phyloP scores from a whole-genome alignment of 2,329 filamentous ascomycete species.

The Periglandula ipomoeae region DNA sequence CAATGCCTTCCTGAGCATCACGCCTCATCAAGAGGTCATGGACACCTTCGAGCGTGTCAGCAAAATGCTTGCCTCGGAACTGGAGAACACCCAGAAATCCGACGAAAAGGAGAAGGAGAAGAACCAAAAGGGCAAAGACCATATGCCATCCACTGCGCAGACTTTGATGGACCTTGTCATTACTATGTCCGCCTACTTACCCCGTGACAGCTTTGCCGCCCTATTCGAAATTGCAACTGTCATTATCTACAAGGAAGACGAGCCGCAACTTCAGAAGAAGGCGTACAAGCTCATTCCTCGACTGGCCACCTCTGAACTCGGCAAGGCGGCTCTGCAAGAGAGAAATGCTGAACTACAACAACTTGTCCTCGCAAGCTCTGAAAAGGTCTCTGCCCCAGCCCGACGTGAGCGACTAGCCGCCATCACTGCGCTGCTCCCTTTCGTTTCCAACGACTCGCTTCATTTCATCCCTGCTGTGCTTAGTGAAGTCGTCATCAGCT shows the following conservation, averaged over 20 bases:
- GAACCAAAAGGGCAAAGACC: constrained; percentile 49
- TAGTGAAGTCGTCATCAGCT: constrained; percentile 89
- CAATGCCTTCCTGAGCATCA: constrained; percentile 88
- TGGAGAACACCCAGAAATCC: constrained; percentile 44
- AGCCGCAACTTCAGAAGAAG: constrained; percentile 96
- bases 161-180: constrained; percentile 96
- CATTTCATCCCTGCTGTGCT: constrained; percentile 90
- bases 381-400: constrained; percentile 80
- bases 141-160: constrained; percentile 86
- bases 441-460: constrained; percentile 66
- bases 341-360: constrained; percentile 70
- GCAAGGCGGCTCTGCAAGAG: constrained; percentile 65
- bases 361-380: constrained; percentile 69
- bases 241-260: constrained; percentile 70
- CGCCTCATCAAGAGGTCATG: constrained; percentile 66
- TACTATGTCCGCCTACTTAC: constrained; percentile 89
- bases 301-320: constrained; percentile 70
- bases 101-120: constrained; percentile 59
- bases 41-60: constrained; percentile 85
- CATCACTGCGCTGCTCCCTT: constrained; percentile 69
- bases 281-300: constrained; percentile 96
- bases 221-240: constrained; percentile 82
- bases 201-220: constrained; percentile 71
- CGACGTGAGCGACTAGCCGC: constrained; percentile 79
- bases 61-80: constrained; percentile 66